Base-by-base conservation (phyloP, 441 rosid genomes). In the Brassica balearica region DNA sequence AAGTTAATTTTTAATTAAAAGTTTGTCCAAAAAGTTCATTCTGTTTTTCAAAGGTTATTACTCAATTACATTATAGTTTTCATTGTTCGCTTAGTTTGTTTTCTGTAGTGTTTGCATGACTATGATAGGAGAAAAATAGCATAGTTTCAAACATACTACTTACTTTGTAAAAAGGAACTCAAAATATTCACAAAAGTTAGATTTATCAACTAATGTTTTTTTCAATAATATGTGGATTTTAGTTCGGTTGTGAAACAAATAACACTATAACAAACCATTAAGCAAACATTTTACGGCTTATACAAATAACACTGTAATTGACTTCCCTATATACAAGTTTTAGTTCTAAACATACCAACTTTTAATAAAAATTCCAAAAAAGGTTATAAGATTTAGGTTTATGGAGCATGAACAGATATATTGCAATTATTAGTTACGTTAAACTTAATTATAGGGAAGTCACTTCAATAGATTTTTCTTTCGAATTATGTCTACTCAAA, bases 131-230 rank as follows among this genome's bases (percentile, higher is more conserved):
- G 23, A 55, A 55, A 53, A 55, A 55, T 17, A 17, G 23, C 10
- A 55, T 55, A 55, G 60, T 55, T 55, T 14, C 60, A 55, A 17
- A 55, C 23, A 55, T 2, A 55, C 60, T 55, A 55, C 60, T 55
- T 55, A 55, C 23, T 55, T 8, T 55, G 11, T 55, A 55, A 17
- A 14, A 51, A n/a, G 5, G 2, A 38, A 38, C 10, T 51, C 58
- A 51, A 51, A 55, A 55, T 15, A 15, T 7, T 17, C 11, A 55
- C 60, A 15, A 51, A 51, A 51, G 8, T 51, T 14, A 51, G 19
- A 51, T 51, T 14, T 51, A 4, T 48, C 8, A 51, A 14, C 19
- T 14, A 51, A n/a, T 51, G 58, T 51, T 51, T 51, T 51, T 51
- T 51, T 6, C 58, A 51, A 51, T 14, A 48, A 51, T 51, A 51